Percentiles rank a stretch among this genome's conserved stretches.
Evolutionary conservation across 2,329 filamentous ascomycete genomes (phyloP).

Genomic region (Monilinia fructigena): DNA sequence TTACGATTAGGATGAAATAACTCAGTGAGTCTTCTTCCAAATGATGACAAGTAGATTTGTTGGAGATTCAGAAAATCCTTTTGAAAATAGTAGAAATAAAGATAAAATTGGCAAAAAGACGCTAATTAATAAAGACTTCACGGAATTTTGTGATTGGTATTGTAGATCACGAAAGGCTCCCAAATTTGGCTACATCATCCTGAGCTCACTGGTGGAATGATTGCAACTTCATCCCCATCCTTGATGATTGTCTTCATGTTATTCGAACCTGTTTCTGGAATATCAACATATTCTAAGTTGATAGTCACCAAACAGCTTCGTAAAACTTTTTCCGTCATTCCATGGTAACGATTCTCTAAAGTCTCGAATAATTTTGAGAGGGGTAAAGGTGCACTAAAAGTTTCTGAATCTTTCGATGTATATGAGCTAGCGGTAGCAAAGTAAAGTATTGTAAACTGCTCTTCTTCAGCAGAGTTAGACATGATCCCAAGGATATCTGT

Average conservation of each 20-base stretch:
- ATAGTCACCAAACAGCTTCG: conserved; percentile 73
- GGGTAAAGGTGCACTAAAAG: conserved; percentile 63
- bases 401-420: conserved; percentile 66
- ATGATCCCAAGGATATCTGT: conserved; percentile 20
- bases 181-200: conserved; percentile 51
- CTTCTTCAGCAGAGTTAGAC: conserved; percentile 39
- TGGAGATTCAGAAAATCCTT: too few species aligned
- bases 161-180: conserved; percentile 1
- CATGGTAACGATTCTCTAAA: conserved; percentile 68
- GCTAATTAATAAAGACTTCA: background rate
- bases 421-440: conserved; percentile 74
- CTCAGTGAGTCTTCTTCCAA: background rate
- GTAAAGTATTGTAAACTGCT: conserved; percentile 78
- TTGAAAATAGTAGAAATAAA: background rate
- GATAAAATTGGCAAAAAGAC: background rate
- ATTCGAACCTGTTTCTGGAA: conserved; percentile 48
- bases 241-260: conserved; percentile 53
- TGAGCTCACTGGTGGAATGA: conserved; percentile 86
- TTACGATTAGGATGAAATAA: background rate
- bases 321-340: conserved; percentile 67
- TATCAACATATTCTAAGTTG: conserved; percentile 78
- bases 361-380: conserved; percentile 61
- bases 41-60: background rate
- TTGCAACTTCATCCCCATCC: conserved; percentile 78
- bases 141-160: background rate